Base-by-base conservation (phyloP, 805 yeast species). In the Metschnikowia lunata region DNA sequence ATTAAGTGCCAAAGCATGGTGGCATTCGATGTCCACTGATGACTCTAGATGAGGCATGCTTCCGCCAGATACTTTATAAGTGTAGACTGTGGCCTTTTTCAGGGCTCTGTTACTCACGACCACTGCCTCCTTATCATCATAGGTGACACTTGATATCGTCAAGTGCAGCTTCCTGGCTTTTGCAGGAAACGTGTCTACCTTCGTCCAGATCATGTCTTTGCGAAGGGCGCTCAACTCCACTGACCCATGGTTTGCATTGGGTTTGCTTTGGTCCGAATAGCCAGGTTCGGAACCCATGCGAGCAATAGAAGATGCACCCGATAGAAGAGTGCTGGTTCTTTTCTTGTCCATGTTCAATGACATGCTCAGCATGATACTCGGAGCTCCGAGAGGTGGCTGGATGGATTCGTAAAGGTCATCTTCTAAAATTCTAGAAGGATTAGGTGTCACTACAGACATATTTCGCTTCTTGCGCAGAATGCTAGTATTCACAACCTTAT, bases 171-270 rank as follows among this genome's bases (percentile, higher is more conserved):
- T 48, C n/a, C 63, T 57, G 6, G 65, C 64, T 14, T 60, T 58
- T 10, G 63, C 33, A 40, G 58, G 66, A 33, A 70, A 62, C 1
- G 76, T 61, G 13, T 79, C 80, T 2, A 85, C 61, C 55, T 75
- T 78, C 0, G 89, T 79, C 47, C 87, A 64, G n/a, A 83, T 81
- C 55, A 83, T 74, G 59, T 88, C 95, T 52, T 84, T 86, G 33
- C 80, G 66, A 18, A 78, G 59, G 5, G 59, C 51, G 6, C 66
- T 58, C 6, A 62, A 49, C 31, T 50, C 54, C 1, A 40, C 27
- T 11, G 48, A 46, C 12, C 43, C 40, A 9, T 39, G 41, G 23
- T 42, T 28, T 9, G 47, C 18, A 39, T 36, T 55, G 34, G 46
- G 49, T 38, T 50, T 47, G 31, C 61, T 64, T 11, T 57, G 47